phyloP scores from a whole-genome alignment of 2,329 filamentous ascomycete genomes.

The Exophiala dermatitidis region DNA sequence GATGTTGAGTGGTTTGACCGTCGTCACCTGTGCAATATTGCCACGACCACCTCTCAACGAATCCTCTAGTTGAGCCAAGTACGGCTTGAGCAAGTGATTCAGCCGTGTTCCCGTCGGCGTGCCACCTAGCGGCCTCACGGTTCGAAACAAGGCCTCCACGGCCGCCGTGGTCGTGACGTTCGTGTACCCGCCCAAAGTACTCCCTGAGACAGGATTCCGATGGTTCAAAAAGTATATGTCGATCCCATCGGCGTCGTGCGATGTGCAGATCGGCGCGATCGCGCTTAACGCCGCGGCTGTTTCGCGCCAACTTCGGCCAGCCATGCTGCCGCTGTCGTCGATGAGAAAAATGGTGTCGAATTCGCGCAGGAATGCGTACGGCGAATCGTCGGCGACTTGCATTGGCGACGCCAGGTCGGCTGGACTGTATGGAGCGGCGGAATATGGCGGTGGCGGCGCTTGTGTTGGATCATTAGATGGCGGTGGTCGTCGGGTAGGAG shows the following conservation, averaged over 20 bases:
- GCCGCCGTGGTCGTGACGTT: slow-evolving; percentile 53
- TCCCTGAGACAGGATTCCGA: slow-evolving; percentile 31
- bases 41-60: slow-evolving; percentile 34
- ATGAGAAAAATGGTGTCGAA: slow-evolving; percentile 90
- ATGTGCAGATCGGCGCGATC: slow-evolving; percentile 75
- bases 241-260: slow-evolving; percentile 73
- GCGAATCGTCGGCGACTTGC: slow-evolving; percentile 49
- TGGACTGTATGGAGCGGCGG: slow-evolving; percentile 10
- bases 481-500: slow-evolving; percentile 15
- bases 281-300: slow-evolving; percentile 60
- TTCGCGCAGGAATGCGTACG: slow-evolving; percentile 64
- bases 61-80: slow-evolving; percentile 52
- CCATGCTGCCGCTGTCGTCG: slow-evolving; percentile 88
- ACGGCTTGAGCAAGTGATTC: slow-evolving; percentile 63
- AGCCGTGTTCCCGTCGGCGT: slow-evolving; percentile 72
- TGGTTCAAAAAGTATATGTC: slow-evolving; percentile 90
- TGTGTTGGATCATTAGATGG: not conserved
- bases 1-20: slow-evolving; percentile 73
- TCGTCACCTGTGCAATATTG: slow-evolving; percentile 33
- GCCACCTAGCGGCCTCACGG: slow-evolving; percentile 54
- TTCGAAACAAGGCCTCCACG: slow-evolving; percentile 64
- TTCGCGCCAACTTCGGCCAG: slow-evolving; percentile 67
- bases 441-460: slow-evolving; percentile 25
- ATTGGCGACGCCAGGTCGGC: slow-evolving; percentile 21
- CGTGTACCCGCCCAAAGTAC: slow-evolving; percentile 50